These are phyloP conservation scores for Narthecium ossifragum DNA, from an alignment of 106 monocot species.

Conservation along the genomic window DNA sequence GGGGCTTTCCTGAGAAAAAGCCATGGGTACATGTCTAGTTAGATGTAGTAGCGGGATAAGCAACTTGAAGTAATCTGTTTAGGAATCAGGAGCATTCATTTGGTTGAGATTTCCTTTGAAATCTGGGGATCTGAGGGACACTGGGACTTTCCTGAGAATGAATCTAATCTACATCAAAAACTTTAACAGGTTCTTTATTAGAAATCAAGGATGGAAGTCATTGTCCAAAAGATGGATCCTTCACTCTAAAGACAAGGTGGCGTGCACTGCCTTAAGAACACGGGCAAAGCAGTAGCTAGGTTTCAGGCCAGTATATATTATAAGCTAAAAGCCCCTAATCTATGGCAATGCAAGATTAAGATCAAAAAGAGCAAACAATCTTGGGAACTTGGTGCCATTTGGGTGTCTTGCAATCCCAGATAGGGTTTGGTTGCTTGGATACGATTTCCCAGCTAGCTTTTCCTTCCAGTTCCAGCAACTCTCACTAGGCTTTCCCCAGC, in stretches of 20 bases:
- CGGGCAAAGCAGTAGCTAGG: too few relatives aligned
- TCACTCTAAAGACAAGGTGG: not conserved
- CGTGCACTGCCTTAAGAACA: too few relatives aligned
- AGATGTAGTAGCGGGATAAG: too few relatives aligned
- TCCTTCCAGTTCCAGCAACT: not conserved
- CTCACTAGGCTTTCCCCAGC: not conserved
- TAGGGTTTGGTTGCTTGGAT: not conserved
- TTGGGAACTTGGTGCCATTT: slow-evolving; percentile 6
- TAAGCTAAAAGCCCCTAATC: not conserved
- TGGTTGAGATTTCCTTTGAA: too few relatives aligned
- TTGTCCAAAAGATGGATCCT: not conserved
- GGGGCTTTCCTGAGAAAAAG: too few relatives aligned
- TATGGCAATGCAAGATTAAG: slow-evolving; percentile 32
- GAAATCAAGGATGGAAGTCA: not conserved
- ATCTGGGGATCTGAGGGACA: too few relatives aligned
- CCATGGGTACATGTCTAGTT: too few relatives aligned
- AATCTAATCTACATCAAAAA: too few relatives aligned
- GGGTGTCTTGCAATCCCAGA: slow-evolving; percentile 28
- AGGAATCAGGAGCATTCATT: too few relatives aligned
- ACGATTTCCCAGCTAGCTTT: slow-evolving; percentile 7
- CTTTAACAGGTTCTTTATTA: not conserved
- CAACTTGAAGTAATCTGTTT: too few relatives aligned
- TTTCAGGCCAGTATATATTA: too few relatives aligned
- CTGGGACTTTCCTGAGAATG: too few relatives aligned
- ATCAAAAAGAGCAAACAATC: not conserved